Evolutionary conservation across 805 yeast species (phyloP).

Genomic region (Isabelozyma heimii): DNA sequence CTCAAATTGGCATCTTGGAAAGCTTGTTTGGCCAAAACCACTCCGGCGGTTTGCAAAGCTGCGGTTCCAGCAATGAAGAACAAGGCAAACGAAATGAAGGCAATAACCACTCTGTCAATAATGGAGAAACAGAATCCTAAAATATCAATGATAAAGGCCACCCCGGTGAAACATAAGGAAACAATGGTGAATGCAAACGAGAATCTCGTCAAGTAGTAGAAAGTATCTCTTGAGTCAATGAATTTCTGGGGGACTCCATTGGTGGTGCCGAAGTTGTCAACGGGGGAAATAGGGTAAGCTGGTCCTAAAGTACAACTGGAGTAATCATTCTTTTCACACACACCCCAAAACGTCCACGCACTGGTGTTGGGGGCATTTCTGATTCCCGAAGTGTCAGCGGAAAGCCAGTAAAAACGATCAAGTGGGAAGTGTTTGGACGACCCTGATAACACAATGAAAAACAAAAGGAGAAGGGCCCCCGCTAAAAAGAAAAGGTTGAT

Average conservation of each 20-base stretch:
- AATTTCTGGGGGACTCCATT: constrained; percentile 54
- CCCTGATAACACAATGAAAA: constrained; percentile 72
- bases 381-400: constrained; percentile 66
- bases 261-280: constrained; percentile 60
- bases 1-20: constrained; percentile 48
- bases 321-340: constrained; percentile 61
- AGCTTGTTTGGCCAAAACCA: constrained; percentile 71
- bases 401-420: constrained; percentile 72
- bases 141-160: constrained; percentile 54
- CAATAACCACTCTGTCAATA: constrained; percentile 52
- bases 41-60: constrained; percentile 70
- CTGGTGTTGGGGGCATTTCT: constrained; percentile 47
- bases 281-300: constrained; percentile 86
- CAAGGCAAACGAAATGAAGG: constrained; percentile 50
- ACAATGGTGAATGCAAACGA: constrained; percentile 61
- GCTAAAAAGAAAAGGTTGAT: constrained; percentile 39
- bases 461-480: constrained; percentile 37
- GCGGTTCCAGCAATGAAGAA: constrained; percentile 62
- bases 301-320: constrained; percentile 53
- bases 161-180: constrained; percentile 60
- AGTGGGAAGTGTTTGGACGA: constrained; percentile 55
- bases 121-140: constrained; percentile 56
- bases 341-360: constrained; percentile 83
- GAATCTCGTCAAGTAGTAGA: constrained; percentile 64
- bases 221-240: constrained; percentile 51